Evolutionary conservation across 202 grass and related monocot genomes (phyloP).

Genomic region (Miscanthus sacchariflorus): DNA sequence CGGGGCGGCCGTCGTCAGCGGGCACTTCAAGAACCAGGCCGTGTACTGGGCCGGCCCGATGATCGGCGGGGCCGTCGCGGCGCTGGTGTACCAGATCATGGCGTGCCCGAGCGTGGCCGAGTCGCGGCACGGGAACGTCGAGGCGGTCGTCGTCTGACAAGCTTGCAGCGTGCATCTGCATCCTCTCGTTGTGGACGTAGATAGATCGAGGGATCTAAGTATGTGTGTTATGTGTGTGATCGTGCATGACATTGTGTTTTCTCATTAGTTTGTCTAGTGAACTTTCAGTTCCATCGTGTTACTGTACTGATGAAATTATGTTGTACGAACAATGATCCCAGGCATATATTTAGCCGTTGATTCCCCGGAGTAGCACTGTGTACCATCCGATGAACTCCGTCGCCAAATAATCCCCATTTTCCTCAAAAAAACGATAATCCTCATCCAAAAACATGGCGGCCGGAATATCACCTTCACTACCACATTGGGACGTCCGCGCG

Average conservation of each 20-base stretch:
- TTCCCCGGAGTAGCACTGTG: neutral
- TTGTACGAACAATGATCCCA: neutral
- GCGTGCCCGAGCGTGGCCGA: constrained; percentile 23
- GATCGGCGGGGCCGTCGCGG: constrained; percentile 64
- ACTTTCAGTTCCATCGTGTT: neutral
- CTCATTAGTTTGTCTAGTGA: neutral
- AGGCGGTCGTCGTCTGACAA: constrained; percentile 17
- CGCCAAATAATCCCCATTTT: neutral
- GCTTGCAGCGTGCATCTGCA: neutral
- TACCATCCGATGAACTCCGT: neutral
- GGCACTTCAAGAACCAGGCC: constrained; percentile 69
- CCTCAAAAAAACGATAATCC: no score
- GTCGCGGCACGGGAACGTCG: constrained; percentile 40
- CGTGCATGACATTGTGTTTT: neutral
- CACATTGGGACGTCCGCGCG: no score
- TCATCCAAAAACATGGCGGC: no score
- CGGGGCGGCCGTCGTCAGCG: constrained; percentile 68
- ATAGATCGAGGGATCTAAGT: neutral
- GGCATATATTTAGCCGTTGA: neutral
- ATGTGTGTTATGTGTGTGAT: neutral
- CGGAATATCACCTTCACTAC: no score
- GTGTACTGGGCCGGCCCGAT: constrained; percentile 85
- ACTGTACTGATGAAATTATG: neutral
- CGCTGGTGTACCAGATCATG: constrained; percentile 63
- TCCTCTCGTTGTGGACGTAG: neutral